Base-by-base conservation (phyloP, 2,329 filamentous ascomycete species). In the Ophiocordyceps camponoti-saundersi region DNA sequence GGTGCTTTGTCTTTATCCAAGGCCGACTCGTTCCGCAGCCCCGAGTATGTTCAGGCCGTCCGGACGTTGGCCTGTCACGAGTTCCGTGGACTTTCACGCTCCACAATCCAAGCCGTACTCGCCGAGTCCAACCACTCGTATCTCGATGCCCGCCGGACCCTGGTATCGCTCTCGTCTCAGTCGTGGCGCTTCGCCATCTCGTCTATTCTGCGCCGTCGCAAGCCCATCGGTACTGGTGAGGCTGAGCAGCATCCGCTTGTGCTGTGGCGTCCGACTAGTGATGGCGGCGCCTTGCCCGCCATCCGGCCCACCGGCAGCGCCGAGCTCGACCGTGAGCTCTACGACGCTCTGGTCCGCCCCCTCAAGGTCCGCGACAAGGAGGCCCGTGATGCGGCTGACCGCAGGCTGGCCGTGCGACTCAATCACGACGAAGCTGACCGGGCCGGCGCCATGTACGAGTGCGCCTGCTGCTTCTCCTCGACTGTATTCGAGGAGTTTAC, bases 101-200 rank as follows among this genome's bases (percentile, higher is more conserved):
- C 82, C 1, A 79, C 83, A 3, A 82, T 90, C 62, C 78, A 80
- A 57, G 85, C 81, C 10, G 84, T 92, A 8, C 72, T 92, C 44
- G 85, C 84, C 45, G 85, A 92, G 61, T 78, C 75, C 57, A 92
- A 92, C 63, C 80, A 85, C 62, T 83, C 80, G 10, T 92, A 90
- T 56, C 77, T 82, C 21, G 73, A 80, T 29, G 80, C 83, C 13
- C 73, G 85, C 34, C 75, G 74, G 16, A 84, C 80, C 2, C 73
- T 92, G 16, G 73, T 84, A 46, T 72, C 71, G 1, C 63, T 90
- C 13, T 79, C 80, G 7, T 75, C 76, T 42, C 84, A 80, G 59
- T 86, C 85, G 32, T 92, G 85, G 85, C 75, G 82, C 44, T 84
- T 82, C 50, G 79, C 82, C 34, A 69, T 90, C 46, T 78, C 82